Evolutionary conservation across 495 filamentous ascomycete species (phyloP), one percentile per base, ranked within the genome.

Genomic region (Bryoglossum gracile): DNA sequence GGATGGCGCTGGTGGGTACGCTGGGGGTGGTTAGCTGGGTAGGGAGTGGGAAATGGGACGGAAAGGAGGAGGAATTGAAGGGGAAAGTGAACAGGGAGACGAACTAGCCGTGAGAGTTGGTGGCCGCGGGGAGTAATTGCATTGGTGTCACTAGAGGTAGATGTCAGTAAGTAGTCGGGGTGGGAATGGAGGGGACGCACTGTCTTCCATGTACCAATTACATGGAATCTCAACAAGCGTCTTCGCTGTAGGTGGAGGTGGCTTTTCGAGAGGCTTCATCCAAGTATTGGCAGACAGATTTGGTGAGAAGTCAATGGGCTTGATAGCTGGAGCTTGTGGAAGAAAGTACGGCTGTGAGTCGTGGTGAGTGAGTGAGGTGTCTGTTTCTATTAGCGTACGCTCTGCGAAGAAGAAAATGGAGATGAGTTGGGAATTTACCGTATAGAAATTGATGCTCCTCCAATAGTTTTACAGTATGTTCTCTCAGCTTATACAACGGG

Each of bases 261-360:
- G 48, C 6, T 50, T 32, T 0, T 66, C 62, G 13, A 74, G 63
- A 4, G 77, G 79, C 24, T 76, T 66, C 78, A 82, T 81, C 79
- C 78, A 81, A 34, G 71, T 68, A 11, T 64, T 63, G 4, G 72
- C 69, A 14, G 69, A 57, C 25, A 67, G 59, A 8, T 38, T 10
- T 1, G 35, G 30, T 0, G 63, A 63, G 63, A 75, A 81, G 50
- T 77, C 67, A 23, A 75, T 75, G 8, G 47, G 51, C 24, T n/a
- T 45, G 16, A 58, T 58, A 5, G 42, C 11, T 33, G 55, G 51
- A 8, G 66, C 70, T 0, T 64, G 68, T 0, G 71, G 66, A 3
- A 78, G 56, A 62, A 70, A 80, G 58, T 81, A 82, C 45, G 67
- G 66, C 51, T 77, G 69, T 14, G 70, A 78, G 52, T 82, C 78